Evolutionary conservation across 345 rosid genomes (phyloP), one percentile per base, ranked within the genome.

Genomic region (Sonneratia alba): DNA sequence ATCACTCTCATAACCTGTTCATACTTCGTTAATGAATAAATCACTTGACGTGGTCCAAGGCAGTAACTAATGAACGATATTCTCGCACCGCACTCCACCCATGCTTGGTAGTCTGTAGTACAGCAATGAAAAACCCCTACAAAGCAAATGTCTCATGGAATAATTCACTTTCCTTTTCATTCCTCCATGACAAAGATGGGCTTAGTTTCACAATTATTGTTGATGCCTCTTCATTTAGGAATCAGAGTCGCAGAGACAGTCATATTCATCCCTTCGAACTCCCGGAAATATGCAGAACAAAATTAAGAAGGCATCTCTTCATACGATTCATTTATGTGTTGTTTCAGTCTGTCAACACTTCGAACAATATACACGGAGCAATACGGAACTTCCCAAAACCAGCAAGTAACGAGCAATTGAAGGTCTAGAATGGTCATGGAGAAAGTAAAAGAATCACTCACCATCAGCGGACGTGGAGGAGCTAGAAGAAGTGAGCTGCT

Each of bases 401-500:
- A 24, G 64, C 34, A 59, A 24, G 15, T 59, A 59, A 59, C 34
- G 0, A 59, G 34, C 3, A 59, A 59, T 59, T 22, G 7, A 69
- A 13, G 36, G 51, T 12, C 15, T 18, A 36, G 27, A 5, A 22
- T 36, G 68, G 34, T 16, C 22, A n/a, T 38, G 36, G 51, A 42
- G 24, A 67, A 36, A n/a, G 15, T 3, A 21, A 42, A 64, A 62
- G 66, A 42, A 38, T 51, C 49, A 49, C 80, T 72, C 82, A 93
- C 98, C 96, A 27, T 87, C 87, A 34, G 27, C 72, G 0, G 87
- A 68, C 40, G 92, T 71, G 0, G 87, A 68, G 49, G 92, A 68
- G 76, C 81, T 40, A 47, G 83, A 75, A 53, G 88, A 79, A 59
- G 86, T 84, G 61, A 94, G 93, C 73, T 89, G 97, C 3, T 91